Conservation (phyloP, 1,284 basidiomycete species). For the Irpex sp. region DNA sequence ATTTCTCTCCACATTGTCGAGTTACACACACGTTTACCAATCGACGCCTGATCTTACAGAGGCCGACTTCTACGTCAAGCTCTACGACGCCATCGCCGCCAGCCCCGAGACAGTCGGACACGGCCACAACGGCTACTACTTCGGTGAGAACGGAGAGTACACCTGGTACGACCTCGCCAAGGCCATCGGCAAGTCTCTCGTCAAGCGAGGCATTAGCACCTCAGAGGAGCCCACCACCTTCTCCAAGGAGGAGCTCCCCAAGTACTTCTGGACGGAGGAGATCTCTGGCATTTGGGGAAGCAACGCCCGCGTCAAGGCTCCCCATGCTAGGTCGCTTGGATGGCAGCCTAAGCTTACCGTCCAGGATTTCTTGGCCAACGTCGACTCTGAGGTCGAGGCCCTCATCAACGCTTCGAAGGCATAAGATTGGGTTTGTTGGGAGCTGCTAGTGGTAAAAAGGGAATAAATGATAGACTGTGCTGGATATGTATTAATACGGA, state of each 20-base stretch:
- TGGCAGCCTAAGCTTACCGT: background rate
- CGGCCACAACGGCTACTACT: constrained; percentile 39
- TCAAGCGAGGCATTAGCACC: constrained; percentile 15
- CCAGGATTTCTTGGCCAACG: background rate
- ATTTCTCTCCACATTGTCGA: constrained; percentile 3
- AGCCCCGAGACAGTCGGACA: constrained; percentile 21
- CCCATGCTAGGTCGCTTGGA: background rate
- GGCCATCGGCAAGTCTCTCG: constrained; percentile 28
- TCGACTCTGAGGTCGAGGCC: background rate
- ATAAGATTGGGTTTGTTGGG: too few species aligned
- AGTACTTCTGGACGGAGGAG: constrained; percentile 11
- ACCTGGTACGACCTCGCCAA: constrained; percentile 24
- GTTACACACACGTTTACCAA: background rate
- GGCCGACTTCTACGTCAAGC: constrained; percentile 1
- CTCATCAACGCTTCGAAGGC: background rate
- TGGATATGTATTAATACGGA: too few species aligned
- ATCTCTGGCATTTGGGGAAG: background rate
- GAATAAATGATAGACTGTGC: too few species aligned
- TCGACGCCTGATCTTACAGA: background rate
- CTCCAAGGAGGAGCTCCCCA: constrained; percentile 3
- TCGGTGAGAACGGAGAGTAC: constrained; percentile 40
- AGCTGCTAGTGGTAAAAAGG: too few species aligned
- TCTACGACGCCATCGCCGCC: constrained; percentile 13
- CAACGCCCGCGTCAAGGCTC: background rate
- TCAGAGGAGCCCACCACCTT: constrained; percentile 4